A percentile compares a stretch with the other conserved stretches of the same genome.
phyloP scores from a whole-genome alignment of 73 alveolate species.

The Loxodes magnus region DNA sequence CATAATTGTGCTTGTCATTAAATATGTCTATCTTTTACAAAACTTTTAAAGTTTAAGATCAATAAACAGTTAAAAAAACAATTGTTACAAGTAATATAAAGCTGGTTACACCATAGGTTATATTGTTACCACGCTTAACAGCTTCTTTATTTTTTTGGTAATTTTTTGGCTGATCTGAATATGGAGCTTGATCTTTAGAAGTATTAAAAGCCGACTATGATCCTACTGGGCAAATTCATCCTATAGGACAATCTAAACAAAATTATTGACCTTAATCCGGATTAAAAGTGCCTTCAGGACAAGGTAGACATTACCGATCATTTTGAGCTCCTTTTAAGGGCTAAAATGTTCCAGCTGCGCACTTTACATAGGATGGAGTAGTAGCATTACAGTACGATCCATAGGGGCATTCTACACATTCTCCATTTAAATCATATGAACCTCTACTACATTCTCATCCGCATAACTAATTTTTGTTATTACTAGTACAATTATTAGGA shows the following conservation, averaged over 20 bases:
- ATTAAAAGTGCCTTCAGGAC: neutral
- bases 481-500: too few species aligned
- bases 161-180: neutral
- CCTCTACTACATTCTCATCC: neutral
- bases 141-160: neutral
- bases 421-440: neutral
- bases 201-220: neutral
- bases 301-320: neutral
- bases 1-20: neutral
- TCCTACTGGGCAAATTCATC: neutral
- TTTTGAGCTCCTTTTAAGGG: neutral
- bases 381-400: neutral
- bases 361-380: neutral
- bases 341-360: neutral
- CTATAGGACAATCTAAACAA: neutral
- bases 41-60: neutral
- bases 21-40: constrained; percentile 1
- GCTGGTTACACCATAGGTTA: neutral
- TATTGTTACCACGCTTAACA: neutral
- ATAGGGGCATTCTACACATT: neutral
- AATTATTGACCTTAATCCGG: neutral
- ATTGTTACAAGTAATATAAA: neutral
- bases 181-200: neutral
- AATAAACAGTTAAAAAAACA: neutral
- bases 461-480: too few species aligned